Conservation (phyloP, 805 yeast species). For the Grigorovia yakushimaensis region DNA sequence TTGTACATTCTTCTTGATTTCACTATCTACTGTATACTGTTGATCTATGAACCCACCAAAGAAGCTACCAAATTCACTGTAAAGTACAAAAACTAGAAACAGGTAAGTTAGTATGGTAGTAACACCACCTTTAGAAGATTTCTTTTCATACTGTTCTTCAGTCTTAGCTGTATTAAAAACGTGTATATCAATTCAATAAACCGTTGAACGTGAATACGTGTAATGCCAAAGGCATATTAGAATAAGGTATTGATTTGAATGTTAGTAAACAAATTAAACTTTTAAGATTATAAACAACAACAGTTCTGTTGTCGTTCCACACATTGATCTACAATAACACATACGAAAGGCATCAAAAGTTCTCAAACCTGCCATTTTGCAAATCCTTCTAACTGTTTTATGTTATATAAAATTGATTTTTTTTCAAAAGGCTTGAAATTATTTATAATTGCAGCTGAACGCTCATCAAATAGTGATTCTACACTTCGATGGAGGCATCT, state of each 20-base stretch:
- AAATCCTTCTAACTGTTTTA: background rate
- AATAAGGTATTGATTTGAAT: too few species aligned
- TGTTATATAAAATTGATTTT: background rate
- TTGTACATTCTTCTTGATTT: slow-evolving; percentile 45
- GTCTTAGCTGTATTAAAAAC: slow-evolving; percentile 38
- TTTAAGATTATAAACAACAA: too few species aligned
- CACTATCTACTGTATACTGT: slow-evolving; percentile 64
- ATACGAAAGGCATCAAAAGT: slow-evolving; percentile 66
- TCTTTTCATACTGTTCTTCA: slow-evolving; percentile 56
- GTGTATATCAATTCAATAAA: background rate
- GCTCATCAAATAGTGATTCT: background rate
- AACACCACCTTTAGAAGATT: slow-evolving; percentile 69
- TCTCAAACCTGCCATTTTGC: slow-evolving; percentile 31
- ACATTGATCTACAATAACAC: too few species aligned
- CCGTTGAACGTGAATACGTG: too few species aligned
- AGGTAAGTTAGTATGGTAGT: slow-evolving; percentile 58
- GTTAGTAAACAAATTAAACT: background rate
- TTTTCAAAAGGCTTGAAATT: background rate
- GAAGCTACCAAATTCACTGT: slow-evolving; percentile 79
- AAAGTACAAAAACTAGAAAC: slow-evolving; percentile 55
- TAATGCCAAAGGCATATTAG: background rate
- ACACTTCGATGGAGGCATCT: background rate
- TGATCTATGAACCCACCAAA: slow-evolving; percentile 75
- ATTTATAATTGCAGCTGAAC: background rate
- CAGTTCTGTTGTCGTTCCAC: too few species aligned